Evolutionary conservation across 192 early-diverging fungal species (phyloP), one percentile per base, ranked within the genome.

Genomic region (Allomyces arbusculus): DNA sequence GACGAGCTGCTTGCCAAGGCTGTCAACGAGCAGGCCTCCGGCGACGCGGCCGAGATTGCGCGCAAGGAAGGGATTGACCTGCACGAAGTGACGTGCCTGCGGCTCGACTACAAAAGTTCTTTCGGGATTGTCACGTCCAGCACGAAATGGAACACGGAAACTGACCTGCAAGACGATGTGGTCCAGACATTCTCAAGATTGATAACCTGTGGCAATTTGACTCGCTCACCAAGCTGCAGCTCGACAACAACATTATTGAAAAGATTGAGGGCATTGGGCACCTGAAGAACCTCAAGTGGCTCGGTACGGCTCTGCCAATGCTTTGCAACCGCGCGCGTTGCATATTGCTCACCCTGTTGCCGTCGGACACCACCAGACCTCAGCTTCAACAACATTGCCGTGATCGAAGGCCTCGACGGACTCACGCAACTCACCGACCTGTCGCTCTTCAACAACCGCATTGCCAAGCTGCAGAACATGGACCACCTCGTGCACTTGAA

Each of bases 161-260:
- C 7, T 40, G 33, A 40, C 33, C 33, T 8, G 7, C 33, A 8
- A 8, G 5, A 8, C 33, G 7, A 8, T 40, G 33, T 7, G 4
- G 25, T 9, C 4, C 64, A 84, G 82, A 84, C 71, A 84, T 84
- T 61, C 70, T 84, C 23, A 79, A 84, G 62, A 84, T 84, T 55
- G 81, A 84, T 67, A 84, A 84, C 67, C 69, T 84, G 23, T 84
- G 82, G 80, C 72, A 72, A 28, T 81, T 78, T 66, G 71, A 75
- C 65, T 84, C 82, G 66, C 72, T 84, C 55, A 79, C 77, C 12
- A 84, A 82, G 63, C 71, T 84, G 65, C 83, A 84, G 66, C 73
- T 84, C 12, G 83, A 84, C 70, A 84, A 84, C 71, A 84, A 84
- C 66, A 84, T 84, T 67, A 84, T 84, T 61, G 83, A 84, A 69